Percentiles rank a stretch among this genome's conserved stretches.
Conservation (phyloP, 805 yeast species). For the Candida ascalaphidarum region DNA sequence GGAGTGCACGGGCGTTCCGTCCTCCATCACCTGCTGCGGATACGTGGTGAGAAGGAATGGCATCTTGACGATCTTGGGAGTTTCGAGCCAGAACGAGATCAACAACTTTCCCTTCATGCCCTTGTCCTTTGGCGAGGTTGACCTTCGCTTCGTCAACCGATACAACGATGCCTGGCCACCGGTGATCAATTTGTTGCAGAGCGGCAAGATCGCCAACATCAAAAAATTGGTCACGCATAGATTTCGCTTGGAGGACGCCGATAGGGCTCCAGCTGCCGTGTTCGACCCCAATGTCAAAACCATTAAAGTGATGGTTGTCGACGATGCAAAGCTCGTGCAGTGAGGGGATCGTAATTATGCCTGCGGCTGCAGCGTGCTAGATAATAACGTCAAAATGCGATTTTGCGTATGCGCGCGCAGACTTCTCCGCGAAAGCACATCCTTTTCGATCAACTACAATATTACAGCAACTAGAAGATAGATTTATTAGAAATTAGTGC, state of each 20-base stretch:
- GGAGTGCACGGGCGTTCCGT: slow-evolving; percentile 50
- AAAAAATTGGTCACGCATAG: slow-evolving; percentile 39
- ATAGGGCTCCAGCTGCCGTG: slow-evolving; percentile 29
- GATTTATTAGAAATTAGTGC: too few relatives aligned
- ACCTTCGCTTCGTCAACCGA: slow-evolving; percentile 43
- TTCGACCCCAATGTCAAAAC: slow-evolving; percentile 6
- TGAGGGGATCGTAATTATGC: too few relatives aligned
- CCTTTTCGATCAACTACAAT: too few relatives aligned
- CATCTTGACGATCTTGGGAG: slow-evolving; percentile 40
- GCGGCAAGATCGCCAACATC: slow-evolving; percentile 9
- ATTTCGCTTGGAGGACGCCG: slow-evolving; percentile 38
- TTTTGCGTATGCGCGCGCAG: too few relatives aligned
- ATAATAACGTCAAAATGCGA: too few relatives aligned
- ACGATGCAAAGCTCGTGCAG: slow-evolving; percentile 11
- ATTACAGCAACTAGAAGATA: too few relatives aligned
- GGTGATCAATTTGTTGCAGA: slow-evolving; percentile 39
- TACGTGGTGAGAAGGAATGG: slow-evolving; percentile 42
- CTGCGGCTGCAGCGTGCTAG: too few relatives aligned
- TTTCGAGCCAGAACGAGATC: slow-evolving; percentile 33
- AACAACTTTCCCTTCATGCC: slow-evolving; percentile 49
- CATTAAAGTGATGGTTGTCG: slow-evolving; percentile 11
- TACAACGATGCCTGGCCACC: slow-evolving; percentile 52
- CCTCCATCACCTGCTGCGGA: slow-evolving; percentile 38
- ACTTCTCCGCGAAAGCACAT: too few relatives aligned
- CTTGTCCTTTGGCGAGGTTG: slow-evolving; percentile 43